A percentile compares a stretch with the other conserved stretches of the same genome.
Conservation (phyloP, 352 stramenopile genomes). For the Phytophthora foliorum region DNA sequence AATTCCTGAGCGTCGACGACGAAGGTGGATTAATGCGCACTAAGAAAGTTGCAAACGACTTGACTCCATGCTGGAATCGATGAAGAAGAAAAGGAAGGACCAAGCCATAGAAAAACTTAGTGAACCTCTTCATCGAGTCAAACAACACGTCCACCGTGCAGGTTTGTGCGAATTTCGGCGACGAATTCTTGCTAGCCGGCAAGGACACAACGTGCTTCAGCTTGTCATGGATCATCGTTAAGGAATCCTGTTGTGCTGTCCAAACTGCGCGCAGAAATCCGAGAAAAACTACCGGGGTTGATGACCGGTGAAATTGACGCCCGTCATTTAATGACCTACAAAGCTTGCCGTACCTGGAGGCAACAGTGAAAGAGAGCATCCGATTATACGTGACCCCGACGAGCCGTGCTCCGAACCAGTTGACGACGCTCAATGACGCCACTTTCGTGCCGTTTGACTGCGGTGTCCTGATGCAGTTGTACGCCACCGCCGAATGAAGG, state of each 20-base stretch:
- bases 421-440: slow-evolving; percentile 65
- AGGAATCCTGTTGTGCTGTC: slow-evolving; percentile 46
- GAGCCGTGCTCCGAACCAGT: slow-evolving; percentile 32
- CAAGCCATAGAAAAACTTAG: slow-evolving; percentile 30
- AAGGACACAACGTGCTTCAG: slow-evolving; percentile 70
- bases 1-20: no score
- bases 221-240: slow-evolving; percentile 59
- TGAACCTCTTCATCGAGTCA: slow-evolving; percentile 55
- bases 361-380: slow-evolving; percentile 67
- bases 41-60: not conserved
- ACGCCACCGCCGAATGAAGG: slow-evolving; percentile 50
- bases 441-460: slow-evolving; percentile 56
- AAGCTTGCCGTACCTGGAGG: slow-evolving; percentile 70
- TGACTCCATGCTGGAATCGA: no score
- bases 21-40: no score
- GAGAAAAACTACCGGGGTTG: slow-evolving; percentile 26
- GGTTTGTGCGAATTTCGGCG: slow-evolving; percentile 60
- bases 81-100: slow-evolving; percentile 22
- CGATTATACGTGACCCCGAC: slow-evolving; percentile 58
- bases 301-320: slow-evolving; percentile 31
- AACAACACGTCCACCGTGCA: slow-evolving; percentile 40
- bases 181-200: slow-evolving; percentile 76
- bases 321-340: slow-evolving; percentile 54
- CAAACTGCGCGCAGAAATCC: slow-evolving; percentile 44
- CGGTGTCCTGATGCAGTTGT: slow-evolving; percentile 54